A percentile compares a stretch with the other conserved stretches of the same genome.
Conservation (phyloP, 139 green algal species). For the Deuterostichococcus epilithicus region DNA sequence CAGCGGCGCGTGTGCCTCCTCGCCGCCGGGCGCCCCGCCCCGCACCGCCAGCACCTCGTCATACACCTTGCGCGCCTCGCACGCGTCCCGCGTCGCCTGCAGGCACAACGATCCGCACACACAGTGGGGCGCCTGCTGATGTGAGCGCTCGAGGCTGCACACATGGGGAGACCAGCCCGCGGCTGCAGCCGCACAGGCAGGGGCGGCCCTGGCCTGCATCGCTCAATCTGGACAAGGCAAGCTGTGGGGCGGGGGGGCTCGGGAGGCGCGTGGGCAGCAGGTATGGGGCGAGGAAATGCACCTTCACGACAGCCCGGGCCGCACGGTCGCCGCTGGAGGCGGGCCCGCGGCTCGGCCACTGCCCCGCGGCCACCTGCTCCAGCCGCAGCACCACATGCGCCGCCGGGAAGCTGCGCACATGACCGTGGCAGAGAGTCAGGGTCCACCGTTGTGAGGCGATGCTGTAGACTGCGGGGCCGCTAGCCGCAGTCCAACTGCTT, state of each 20-base stretch:
- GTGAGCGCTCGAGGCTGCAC: background rate
- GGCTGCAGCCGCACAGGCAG: no score
- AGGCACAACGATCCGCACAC: background rate
- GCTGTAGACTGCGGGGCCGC: no score
- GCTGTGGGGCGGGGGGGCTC: no score
- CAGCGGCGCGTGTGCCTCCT: constrained; percentile 27
- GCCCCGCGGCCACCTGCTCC: constrained; percentile 62
- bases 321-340: background rate
- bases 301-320: constrained; percentile 4
- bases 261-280: no score
- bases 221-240: no score
- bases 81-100: constrained; percentile 16
- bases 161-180: no score
- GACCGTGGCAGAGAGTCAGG: background rate
- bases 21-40: constrained; percentile 12
- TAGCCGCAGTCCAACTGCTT: no score
- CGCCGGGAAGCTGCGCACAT: constrained; percentile 47
- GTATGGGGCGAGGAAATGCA: no score
- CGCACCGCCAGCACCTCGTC: constrained; percentile 10
- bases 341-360: constrained; percentile 44
- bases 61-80: constrained; percentile 18
- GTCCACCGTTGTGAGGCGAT: background rate
- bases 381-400: constrained; percentile 64
- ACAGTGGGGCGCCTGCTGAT: background rate
- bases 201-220: no score